Base-by-base conservation (phyloP, 441 rosid species). In the Isatis lusitanica region DNA sequence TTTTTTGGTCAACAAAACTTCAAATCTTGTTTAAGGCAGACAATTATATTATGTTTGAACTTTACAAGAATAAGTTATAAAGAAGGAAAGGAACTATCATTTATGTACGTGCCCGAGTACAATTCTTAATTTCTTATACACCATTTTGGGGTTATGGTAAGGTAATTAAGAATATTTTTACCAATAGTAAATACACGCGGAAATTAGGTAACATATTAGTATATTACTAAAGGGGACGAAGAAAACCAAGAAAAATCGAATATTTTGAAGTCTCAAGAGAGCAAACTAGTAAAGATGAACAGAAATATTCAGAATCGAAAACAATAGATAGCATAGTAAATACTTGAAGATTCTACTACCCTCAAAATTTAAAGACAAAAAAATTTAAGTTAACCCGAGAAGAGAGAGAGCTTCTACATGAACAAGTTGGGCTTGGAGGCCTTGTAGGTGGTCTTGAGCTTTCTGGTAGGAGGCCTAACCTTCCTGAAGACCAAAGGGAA, bases 381-480 rank as follows among this genome's bases (percentile, higher is more conserved):
- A 47, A 10, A 10, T 48, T 17, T 4, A 26, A 26, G 28, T 26
- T 26, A 26, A 26, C 28, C 28, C 2, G 28, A 26, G 28, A 1
- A 26, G 28, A 26, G 28, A 26, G 68, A 56, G n/a, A 51, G 30
- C 7, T 52, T 48, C 51, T 73, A 77, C 83, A 77, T 81, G 42
- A 81, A 81, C 77, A 77, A 61, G 77, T 81, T 81, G 35, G 83
- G 83, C 71, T 73, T 80, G 5, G 83, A 59, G 33, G 83, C 81
- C 64, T 80, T 80, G 76, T 53, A 81, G 31, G 83, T 80, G 8
- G 83, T 80, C 81, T 80, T 77, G 60, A 81, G 74, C 68, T 74
- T 80, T 38, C 83, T 77, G 70, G 67, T 70, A 16, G 81, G 83
- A 7, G 83, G 83, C 46, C 83, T 66, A 17, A 80, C 77, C 68